A percentile compares a stretch with the other conserved stretches of the same genome.
phyloP scores from a whole-genome alignment of 208 protist genomes.

The Angomonas deanei region DNA sequence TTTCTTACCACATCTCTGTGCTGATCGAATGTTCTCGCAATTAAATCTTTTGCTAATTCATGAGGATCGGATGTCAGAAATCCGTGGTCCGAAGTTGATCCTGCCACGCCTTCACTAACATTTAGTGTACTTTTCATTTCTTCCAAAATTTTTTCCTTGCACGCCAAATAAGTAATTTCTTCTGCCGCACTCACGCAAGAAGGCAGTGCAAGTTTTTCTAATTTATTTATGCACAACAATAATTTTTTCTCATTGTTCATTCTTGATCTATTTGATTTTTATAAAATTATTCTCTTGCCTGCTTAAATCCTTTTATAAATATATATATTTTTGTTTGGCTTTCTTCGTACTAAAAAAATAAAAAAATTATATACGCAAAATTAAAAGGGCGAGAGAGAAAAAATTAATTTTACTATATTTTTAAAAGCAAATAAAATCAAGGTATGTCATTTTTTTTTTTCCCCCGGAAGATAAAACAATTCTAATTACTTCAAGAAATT shows the following conservation, averaged over 20 bases:
- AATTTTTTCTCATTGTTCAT: neutral
- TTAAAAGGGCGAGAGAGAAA: slow-evolving; percentile 7
- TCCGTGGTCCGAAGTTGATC: too few species aligned
- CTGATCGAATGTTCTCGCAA: slow-evolving; percentile 19
- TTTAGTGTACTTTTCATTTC: slow-evolving; percentile 12
- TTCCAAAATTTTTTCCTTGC: slow-evolving; percentile 10
- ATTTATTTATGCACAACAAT: neutral
- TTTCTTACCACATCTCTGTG: slow-evolving; percentile 17
- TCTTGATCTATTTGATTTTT: neutral
- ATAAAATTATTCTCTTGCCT: neutral
- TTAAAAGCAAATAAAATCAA: neutral
- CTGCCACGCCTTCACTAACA: too few species aligned
- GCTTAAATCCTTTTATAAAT: neutral
- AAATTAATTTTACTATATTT: neutral
- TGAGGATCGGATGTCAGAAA: slow-evolving; percentile 15
- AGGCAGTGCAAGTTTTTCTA: slow-evolving; percentile 12
- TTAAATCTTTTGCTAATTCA: slow-evolving; percentile 12
- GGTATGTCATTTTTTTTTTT: slow-evolving; percentile 8
- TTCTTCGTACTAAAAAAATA: slow-evolving; percentile 2
- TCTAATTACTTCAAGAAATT: neutral
- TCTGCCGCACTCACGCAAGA: slow-evolving; percentile 11
- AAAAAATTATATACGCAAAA: neutral
- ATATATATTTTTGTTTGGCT: neutral
- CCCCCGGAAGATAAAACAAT: neutral
- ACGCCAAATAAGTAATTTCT: slow-evolving; percentile 15